phyloP scores from a whole-genome alignment of 2,329 filamentous ascomycete genomes.

The Annulohypoxylon truncatum region DNA sequence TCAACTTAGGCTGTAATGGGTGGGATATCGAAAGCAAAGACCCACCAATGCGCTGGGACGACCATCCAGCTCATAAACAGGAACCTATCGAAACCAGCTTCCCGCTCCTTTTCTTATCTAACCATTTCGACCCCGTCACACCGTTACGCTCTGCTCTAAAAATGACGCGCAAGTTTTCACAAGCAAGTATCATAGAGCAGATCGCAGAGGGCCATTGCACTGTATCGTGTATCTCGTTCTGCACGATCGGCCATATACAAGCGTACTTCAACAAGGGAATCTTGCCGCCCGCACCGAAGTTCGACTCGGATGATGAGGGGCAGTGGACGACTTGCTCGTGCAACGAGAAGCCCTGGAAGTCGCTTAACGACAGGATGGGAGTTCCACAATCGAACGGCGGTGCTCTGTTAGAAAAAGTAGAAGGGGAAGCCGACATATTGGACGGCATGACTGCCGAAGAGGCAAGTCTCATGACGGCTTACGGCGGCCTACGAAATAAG shows the following conservation, averaged over 20 bases:
- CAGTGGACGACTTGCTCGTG: conserved; percentile 47
- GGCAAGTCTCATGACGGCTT: conserved; percentile 21
- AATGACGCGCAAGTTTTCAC: conserved; percentile 54
- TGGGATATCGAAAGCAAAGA: conserved; percentile 52
- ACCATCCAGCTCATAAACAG: conserved; percentile 47
- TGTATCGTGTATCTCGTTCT: conserved; percentile 51
- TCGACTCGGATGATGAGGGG: conserved; percentile 35
- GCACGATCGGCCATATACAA: conserved; percentile 51
- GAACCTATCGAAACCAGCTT: conserved; percentile 58
- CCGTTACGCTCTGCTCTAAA: conserved; percentile 61
- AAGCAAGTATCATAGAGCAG: conserved; percentile 55
- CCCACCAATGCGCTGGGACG: conserved; percentile 49
- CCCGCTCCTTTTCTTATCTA: conserved; percentile 68
- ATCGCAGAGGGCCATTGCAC: conserved; percentile 53
- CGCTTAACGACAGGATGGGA: conserved; percentile 5
- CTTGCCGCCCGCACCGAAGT: conserved; percentile 48
- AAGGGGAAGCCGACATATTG: not conserved
- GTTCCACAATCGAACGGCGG: not conserved
- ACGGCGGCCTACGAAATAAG: conserved; percentile 16
- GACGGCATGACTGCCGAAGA: conserved; percentile 26
- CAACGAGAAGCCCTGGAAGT: conserved; percentile 46
- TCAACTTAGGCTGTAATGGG: conserved; percentile 51
- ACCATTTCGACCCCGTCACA: conserved; percentile 69
- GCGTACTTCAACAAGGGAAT: conserved; percentile 53
- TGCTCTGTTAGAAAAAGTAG: not conserved